Conservation (phyloP, 208 protist species). For the Trypanosoma lewisi region DNA sequence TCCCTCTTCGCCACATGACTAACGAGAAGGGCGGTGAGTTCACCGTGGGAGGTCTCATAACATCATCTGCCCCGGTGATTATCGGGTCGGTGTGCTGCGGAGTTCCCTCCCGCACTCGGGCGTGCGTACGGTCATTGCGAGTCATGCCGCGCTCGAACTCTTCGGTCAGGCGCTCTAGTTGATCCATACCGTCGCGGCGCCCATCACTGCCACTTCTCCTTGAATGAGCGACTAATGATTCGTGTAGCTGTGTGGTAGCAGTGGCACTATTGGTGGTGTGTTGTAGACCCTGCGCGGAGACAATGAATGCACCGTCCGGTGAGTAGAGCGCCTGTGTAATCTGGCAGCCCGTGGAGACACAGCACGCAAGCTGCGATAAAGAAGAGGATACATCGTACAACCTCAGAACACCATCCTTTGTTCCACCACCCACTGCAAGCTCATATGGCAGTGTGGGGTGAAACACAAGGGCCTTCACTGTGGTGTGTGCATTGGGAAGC, state of each 20-base stretch:
- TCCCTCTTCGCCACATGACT: slow-evolving; percentile 32
- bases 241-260: not conserved
- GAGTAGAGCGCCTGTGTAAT: slow-evolving; percentile 74
- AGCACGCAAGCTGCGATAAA: slow-evolving; percentile 21
- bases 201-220: not conserved
- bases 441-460: slow-evolving; percentile 70
- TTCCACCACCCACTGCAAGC: slow-evolving; percentile 48
- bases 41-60: not conserved
- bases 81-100: not conserved
- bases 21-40: slow-evolving; percentile 16
- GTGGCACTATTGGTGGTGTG: not conserved
- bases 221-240: not conserved
- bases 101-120: not conserved
- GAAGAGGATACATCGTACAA: slow-evolving; percentile 61
- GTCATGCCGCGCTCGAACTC: slow-evolving; percentile 16
- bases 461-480: slow-evolving; percentile 64
- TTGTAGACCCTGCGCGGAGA: slow-evolving; percentile 48
- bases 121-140: not conserved
- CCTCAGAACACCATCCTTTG: slow-evolving; percentile 32
- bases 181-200: not conserved
- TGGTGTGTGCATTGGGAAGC: slow-evolving; percentile 34
- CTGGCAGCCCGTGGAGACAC: slow-evolving; percentile 37
- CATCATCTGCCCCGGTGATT: not conserved
- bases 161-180: slow-evolving; percentile 18
- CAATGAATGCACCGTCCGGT: slow-evolving; percentile 60